Conservation (phyloP, 305 asterid genomes). For the Ilex paraguariensis region DNA sequence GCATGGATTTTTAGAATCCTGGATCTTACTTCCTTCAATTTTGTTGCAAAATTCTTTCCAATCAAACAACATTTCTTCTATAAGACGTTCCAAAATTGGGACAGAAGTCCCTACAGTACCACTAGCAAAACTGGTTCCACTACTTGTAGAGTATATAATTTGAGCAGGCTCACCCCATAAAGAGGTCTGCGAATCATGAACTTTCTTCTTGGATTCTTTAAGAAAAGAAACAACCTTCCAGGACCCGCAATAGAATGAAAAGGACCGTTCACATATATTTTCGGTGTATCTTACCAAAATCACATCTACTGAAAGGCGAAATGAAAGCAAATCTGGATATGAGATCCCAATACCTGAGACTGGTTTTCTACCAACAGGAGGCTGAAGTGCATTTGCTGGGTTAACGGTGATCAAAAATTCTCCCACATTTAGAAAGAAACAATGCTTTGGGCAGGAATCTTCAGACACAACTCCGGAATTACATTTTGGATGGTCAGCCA, state of each 20-base stretch:
- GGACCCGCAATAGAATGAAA: slow-evolving; percentile 50
- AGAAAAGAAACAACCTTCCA: slow-evolving; percentile 45
- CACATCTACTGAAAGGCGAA: slow-evolving; percentile 48
- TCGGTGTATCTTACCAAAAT: slow-evolving; percentile 46
- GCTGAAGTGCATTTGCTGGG: slow-evolving; percentile 40
- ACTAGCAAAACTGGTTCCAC: slow-evolving; percentile 26
- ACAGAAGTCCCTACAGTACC: slow-evolving; percentile 33
- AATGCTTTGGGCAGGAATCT: slow-evolving; percentile 29
- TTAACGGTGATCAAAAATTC: slow-evolving; percentile 47
- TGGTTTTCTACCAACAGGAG: slow-evolving; percentile 24
- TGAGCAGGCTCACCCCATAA: slow-evolving; percentile 70
- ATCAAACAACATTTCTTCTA: slow-evolving; percentile 50
- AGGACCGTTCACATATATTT: slow-evolving; percentile 38
- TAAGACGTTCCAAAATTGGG: slow-evolving; percentile 38
- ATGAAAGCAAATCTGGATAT: slow-evolving; percentile 41
- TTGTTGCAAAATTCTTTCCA: slow-evolving; percentile 52
- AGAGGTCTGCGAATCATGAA: slow-evolving; percentile 30
- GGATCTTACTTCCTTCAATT: slow-evolving; percentile 41
- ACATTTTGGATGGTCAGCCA: slow-evolving; percentile 24
- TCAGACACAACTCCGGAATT: slow-evolving; percentile 30
- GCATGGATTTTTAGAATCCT: slow-evolving; percentile 55
- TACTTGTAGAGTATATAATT: slow-evolving; percentile 25
- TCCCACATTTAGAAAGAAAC: slow-evolving; percentile 39
- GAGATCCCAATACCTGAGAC: slow-evolving; percentile 32
- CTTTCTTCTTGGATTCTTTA: slow-evolving; percentile 38